Base-by-base conservation (phyloP, 805 yeast species). In the Wickerhamiella vanderwaltii region DNA sequence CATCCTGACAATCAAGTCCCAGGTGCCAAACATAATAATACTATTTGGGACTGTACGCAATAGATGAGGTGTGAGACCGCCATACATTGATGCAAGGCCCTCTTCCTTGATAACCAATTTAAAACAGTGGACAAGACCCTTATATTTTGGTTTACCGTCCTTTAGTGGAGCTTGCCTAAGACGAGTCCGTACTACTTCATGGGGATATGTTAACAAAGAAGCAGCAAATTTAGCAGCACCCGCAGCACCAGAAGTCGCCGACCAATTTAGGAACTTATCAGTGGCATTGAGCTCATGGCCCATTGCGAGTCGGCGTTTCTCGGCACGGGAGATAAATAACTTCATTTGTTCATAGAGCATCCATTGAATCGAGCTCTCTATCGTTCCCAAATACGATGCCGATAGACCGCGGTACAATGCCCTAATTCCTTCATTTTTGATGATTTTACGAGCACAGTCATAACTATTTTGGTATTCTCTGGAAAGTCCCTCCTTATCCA, bases 1-100 rank as follows among this genome's bases (percentile, higher is more conserved):
- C n/a, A 73, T 50, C 44, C 69, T 71, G 36, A 79, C 75, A 43
- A 81, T 75, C 25, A 91, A 59, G 58, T 91, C 99, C 97, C 97
- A 91, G 3, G 97, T 87, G 35, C 99, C 98, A 66, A 91, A 91
- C 98, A 91, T 91, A 52, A 91, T 88, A 58, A 91, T 86, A 55
- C 94, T 82, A 62, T 91, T 91, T 3, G 99, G 99, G 40, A 91
- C 98, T 0, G 98, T 91, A 62, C 98, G 75, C 65, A 91, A 72
- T 54, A 91, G 66, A 63, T 91, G 99, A 3, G 99, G 96, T 1
- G 99, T 91, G 54, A 91, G 68, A 1, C 99, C 99, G 43, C 99
- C 95, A 58, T 91, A 91, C 85, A 91, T 81, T 9, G 95, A 80
- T 6, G 72, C 78, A 40, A 88, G 61, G 1, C 99, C 98, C 63